Percentiles rank a stretch among this genome's conserved stretches.
Conservation (phyloP, 495 filamentous ascomycete genomes). For the Saxophila tyrrhenica region DNA sequence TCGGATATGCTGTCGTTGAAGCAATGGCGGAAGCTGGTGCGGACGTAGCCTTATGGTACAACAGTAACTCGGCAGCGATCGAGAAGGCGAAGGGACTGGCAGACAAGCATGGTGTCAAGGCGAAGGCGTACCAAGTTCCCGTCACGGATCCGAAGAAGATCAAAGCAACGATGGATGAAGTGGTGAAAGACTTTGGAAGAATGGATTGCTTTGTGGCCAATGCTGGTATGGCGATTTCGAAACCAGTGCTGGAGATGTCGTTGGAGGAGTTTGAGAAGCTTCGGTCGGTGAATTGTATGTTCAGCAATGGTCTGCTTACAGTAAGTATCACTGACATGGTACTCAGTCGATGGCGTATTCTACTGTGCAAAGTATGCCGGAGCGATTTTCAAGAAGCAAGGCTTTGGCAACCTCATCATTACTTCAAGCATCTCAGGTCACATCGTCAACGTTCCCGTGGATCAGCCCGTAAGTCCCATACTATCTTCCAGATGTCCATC, state of each 20-base stretch:
- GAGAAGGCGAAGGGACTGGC: conserved; percentile 28
- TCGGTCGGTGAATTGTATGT: conserved; percentile 20
- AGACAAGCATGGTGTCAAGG: conserved; percentile 27
- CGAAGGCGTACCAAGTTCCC: conserved; percentile 23
- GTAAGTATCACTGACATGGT: too few species aligned
- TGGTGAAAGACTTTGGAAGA: conserved; percentile 36
- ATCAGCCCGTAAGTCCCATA: conserved; percentile 26
- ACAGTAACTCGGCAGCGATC: conserved; percentile 26
- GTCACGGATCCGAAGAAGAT: conserved; percentile 33
- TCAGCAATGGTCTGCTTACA: not conserved
- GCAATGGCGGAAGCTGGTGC: conserved; percentile 26
- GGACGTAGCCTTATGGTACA: conserved; percentile 27
- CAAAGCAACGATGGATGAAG: conserved; percentile 25
- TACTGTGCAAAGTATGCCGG: conserved; percentile 31
- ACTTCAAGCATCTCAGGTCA: conserved; percentile 27
- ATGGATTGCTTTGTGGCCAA: conserved; percentile 43
- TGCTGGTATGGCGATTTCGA: conserved; percentile 42
- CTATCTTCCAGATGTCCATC: too few species aligned
- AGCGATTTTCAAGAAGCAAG: conserved; percentile 26
- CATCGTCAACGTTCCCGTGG: conserved; percentile 27
- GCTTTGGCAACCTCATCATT: conserved; percentile 28
- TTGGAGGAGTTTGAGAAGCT: conserved; percentile 36
- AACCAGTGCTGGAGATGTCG: conserved; percentile 37
- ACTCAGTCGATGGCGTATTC: conserved; percentile 26
- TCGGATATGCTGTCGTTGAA: conserved; percentile 26